Base-by-base conservation (phyloP, 1,284 basidiomycete species). In the Marasmius tenuissimus region DNA sequence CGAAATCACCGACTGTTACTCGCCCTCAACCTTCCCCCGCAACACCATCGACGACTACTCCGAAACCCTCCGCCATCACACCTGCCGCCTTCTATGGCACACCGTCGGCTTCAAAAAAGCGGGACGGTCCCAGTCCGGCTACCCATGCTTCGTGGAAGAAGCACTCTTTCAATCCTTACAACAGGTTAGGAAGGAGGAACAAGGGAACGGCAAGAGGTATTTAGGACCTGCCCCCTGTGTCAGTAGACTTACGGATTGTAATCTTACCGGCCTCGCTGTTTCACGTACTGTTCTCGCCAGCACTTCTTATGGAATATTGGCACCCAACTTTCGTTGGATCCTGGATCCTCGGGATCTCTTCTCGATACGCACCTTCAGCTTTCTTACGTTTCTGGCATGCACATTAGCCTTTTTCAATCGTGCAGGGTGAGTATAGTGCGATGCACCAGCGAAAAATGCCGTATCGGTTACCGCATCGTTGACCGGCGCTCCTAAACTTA, bases 61-160 rank as follows among this genome's bases (percentile, higher is more conserved):
- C 12, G 12, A 58, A 53, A 6, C 27, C 34, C 38, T 51, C 45
- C 20, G 34, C 52, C 33, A 54, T 54, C 35, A 12, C 52, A 18
- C 9, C 52, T 38, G 33, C 55, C 16, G 14, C 55, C 16, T 57
- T 57, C 22, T 57, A 57, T 39, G 55, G 55, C 14, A 57, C 55
- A 10, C 55, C 55, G 20, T 18, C n/a, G 20, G 11, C 7, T 22
- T n/a, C 10, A 33, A 57, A 45, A 57, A 57, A 45, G 18, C 55
- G 39, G 5, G 9, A 42, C 38, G 39, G 27, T 35, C 22, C 16
- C n/a, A 22, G 55, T 45, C 39, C 39, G 18, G 27, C 55, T 1
- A 27, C 1, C 22, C 39, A 57, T 48, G 11, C 55, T 18, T 45
- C 33, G 10, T 54, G 52, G 52, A 54, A 38, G 34, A 35, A 38